Evolutionary conservation across 2,329 filamentous ascomycete species (phyloP), one percentile per base, ranked within the genome.

Genomic region (Neonectria faginata): DNA sequence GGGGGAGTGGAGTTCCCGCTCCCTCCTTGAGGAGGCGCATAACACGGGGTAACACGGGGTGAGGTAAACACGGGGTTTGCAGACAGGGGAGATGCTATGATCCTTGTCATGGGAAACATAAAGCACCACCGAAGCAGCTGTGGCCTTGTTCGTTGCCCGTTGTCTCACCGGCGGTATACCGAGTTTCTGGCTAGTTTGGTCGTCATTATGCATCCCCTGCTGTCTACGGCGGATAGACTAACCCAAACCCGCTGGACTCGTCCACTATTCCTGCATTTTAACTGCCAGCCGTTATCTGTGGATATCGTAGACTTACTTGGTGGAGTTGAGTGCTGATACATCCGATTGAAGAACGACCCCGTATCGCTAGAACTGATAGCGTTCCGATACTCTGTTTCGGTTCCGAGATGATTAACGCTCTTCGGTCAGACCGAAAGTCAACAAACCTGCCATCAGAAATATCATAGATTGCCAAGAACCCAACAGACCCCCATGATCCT

Each of bases 1-100:
- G 60, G 60, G 60, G 60, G 57, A 62, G 60, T 57, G 54, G 60
- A 57, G 36, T 29, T 47, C 12, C 18, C 33, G 31, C 22, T 14
- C 29, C 27, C 45, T 14, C 8, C 16, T 31, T 20, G 31, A 50
- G 47, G 52, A 22, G 7, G 29, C 41, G 52, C 50, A 54, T 41
- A n/a, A 36, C 45, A n/a, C 20, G 39, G 48, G 25, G 4, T 41
- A n/a, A 36, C 45, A n/a, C 20, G 39, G 48, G 25, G 4, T 60
- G 12, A 47, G 58, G 56, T 56, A 44, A 16, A 55, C 51, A 55
- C 14, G 45, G 16, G 18, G 45, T 47, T 31, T 9, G n/a, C n/a
- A 16, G n/a, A 54, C 47, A 39, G 45, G 51, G 58, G 12, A 36
- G 58, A 33, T 54, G 44, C 22, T 20, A 52, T 47, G 20, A 22